Base-by-base conservation (phyloP, 2,329 filamentous ascomycete species). In the Neofusicoccum parvum region DNA sequence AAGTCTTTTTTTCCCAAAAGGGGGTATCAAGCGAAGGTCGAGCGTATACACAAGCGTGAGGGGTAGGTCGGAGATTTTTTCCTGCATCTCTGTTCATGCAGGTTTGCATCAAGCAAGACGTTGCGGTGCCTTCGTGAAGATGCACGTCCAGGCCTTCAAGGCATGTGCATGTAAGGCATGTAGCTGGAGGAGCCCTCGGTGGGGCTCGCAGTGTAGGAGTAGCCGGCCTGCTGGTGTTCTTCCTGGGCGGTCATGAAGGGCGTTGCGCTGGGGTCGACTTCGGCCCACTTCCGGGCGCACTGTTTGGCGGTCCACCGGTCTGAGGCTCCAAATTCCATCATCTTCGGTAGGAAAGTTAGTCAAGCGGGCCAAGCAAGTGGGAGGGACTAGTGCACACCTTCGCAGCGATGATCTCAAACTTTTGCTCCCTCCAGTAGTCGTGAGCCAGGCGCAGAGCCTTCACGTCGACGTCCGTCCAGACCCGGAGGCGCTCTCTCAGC, bases 391-490 rank as follows among this genome's bases (percentile, higher is more conserved):
- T 45, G 46, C 49, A 27, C 27, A 84, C 83, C 78, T 84, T 85
- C 62, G 79, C 75, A 62, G 78, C 75, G 67, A 86, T 83, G 67
- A 85, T 84, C 53, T 85, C 82, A 72, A 83, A 86, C 71, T 84
- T 84, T 73, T 77, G 80, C 69, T 81, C 81, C 62, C 80, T 79
- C 82, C 82, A 85, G 72, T 83, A 83, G 68, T 85, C 82, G 69
- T 83, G 79, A 37, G 83, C 83, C 71, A 79, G 75, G 63, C 78
- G 79, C 36, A 85, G 74, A 12, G 83, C 83, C 66, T 79, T 75
- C 49, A 84, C 72, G 66, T 86, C 83, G 17, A 75, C 72, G n/a
- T 84, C 82, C 23, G 79, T 81, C 83, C 83, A 86, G 1, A 80
- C 75, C 23, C 83, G 79, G 72, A 83, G 79, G 53, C 81, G 78